Conservation (phyloP, 805 yeast genomes). For the Metschnikowia similis region DNA sequence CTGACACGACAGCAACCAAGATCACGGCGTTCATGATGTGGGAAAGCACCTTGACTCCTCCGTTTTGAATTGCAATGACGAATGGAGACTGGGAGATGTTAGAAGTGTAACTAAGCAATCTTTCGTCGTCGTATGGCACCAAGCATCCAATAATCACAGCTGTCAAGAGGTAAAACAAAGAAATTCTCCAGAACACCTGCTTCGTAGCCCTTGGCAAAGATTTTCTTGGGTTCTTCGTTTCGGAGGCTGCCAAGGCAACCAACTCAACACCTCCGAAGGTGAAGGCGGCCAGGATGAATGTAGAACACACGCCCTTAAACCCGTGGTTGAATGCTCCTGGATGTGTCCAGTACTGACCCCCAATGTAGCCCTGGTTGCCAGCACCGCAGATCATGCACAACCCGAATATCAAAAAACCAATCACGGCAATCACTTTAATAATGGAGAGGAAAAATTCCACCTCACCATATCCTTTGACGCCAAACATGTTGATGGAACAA, state of each 20-base stretch:
- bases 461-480: slow-evolving; percentile 30
- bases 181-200: slow-evolving; percentile 52
- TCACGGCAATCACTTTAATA: slow-evolving; percentile 24
- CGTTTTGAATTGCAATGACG: slow-evolving; percentile 27
- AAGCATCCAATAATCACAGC: slow-evolving; percentile 46
- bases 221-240: slow-evolving; percentile 50
- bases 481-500: slow-evolving; percentile 32
- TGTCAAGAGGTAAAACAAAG: slow-evolving; percentile 46
- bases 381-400: slow-evolving; percentile 42
- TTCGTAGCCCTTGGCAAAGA: slow-evolving; percentile 56
- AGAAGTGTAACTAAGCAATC: slow-evolving; percentile 20
- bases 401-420: slow-evolving; percentile 23
- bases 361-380: slow-evolving; percentile 44
- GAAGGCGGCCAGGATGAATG: slow-evolving; percentile 54
- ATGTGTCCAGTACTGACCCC: slow-evolving; percentile 46
- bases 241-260: slow-evolving; percentile 57
- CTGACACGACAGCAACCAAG: slow-evolving; percentile 26
- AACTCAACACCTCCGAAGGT: slow-evolving; percentile 61
- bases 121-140: slow-evolving; percentile 44
- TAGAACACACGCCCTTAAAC: slow-evolving; percentile 51
- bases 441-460: slow-evolving; percentile 24
- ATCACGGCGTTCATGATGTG: slow-evolving; percentile 27
- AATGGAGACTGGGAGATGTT: slow-evolving; percentile 24
- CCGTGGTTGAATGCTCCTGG: slow-evolving; percentile 56
- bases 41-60: slow-evolving; percentile 24